Base-by-base conservation (phyloP, 2,329 filamentous ascomycete genomes). In the Pyrenochaeta sp. region DNA sequence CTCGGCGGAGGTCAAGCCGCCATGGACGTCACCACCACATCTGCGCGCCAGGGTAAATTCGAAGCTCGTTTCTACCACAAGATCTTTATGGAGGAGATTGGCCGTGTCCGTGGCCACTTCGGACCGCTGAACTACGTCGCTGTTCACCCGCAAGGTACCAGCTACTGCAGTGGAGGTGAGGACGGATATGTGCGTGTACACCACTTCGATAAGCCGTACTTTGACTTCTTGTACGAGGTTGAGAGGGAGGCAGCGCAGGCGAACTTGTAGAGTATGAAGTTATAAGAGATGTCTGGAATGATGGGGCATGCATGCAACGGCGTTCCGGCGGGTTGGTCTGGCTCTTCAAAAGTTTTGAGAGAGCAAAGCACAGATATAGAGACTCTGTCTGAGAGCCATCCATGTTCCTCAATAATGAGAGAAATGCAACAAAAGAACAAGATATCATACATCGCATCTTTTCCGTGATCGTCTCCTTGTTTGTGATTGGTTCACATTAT, bases 41-140 rank as follows among this genome's bases (percentile, higher is more conserved):
- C 90, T 30, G 89, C 92, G 44, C 87, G 95, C 65, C 95, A 99
- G 84, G 95, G 95, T 81, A 98, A 98, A 82, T 99, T 99, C 83
- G 95, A 99, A 81, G 95, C 95, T 39, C 89, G 95, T 64, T 99
- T 99, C 85, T 99, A 97, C 85, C 95, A 99, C 88, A 98, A 96
- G 86, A 90, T 99, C 77, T 98, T 99, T 77, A 92, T 97, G 80
- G 94, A 99, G 79, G 95, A 99, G 83, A 94, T 98, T 72, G 95
- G 95, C 67, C 90, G 95, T 83, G 95, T 99, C 63, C 87, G 92
- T 75, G 95, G 95, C 61, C 95, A 99, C 79, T 99, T 99, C 80
- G 95, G 95, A 75, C 95, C 90, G 64, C 84, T 97, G 59, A 97
- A 99, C 85, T 97, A 95, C 60, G 92, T 99, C 67, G 93, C 95